phyloP scores from a whole-genome alignment of 108 stramenopile genomes.

The Stephanodiscus triporus region DNA sequence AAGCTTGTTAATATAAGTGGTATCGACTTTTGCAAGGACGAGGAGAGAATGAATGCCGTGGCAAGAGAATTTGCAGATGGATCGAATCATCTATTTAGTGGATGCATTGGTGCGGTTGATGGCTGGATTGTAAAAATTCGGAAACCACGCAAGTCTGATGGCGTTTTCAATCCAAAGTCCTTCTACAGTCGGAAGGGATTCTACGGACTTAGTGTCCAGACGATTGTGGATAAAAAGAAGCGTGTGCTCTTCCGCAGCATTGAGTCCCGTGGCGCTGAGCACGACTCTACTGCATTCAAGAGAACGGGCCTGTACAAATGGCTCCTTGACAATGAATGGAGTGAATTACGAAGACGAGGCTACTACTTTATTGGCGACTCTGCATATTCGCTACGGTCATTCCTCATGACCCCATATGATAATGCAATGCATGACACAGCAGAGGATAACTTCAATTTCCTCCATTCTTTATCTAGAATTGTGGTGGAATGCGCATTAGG shows the following conservation, averaged over 20 bases:
- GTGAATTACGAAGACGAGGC: background rate
- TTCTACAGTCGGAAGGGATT: slow-evolving; percentile 27
- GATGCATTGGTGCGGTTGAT: slow-evolving; percentile 19
- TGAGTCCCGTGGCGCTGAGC: slow-evolving; percentile 1
- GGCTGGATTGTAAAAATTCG: slow-evolving; percentile 26
- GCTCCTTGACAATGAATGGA: background rate
- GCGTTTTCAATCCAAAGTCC: slow-evolving; percentile 22
- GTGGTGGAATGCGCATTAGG: slow-evolving; percentile 45
- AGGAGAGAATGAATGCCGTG: slow-evolving; percentile 15
- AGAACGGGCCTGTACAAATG: background rate
- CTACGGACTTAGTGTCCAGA: slow-evolving; percentile 18
- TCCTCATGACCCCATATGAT: slow-evolving; percentile 32
- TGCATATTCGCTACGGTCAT: slow-evolving; percentile 24
- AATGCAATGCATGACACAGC: slow-evolving; percentile 7
- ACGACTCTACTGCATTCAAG: slow-evolving; percentile 21
- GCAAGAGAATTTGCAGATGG: slow-evolving; percentile 14
- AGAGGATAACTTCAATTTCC: slow-evolving; percentile 40
- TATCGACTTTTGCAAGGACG: slow-evolving; percentile 19
- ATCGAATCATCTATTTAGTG: slow-evolving; percentile 15
- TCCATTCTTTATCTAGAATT: slow-evolving; percentile 25
- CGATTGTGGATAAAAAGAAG: slow-evolving; percentile 27
- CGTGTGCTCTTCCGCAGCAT: background rate
- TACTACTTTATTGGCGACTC: slow-evolving; percentile 39
- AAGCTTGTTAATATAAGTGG: slow-evolving; percentile 31
- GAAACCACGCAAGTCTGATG: slow-evolving; percentile 6